A percentile compares a stretch with the other conserved stretches of the same genome.
These are phyloP conservation scores for Cochlearia excelsa DNA, from an alignment of 345 rosid genomes.

Conservation along the genomic window DNA sequence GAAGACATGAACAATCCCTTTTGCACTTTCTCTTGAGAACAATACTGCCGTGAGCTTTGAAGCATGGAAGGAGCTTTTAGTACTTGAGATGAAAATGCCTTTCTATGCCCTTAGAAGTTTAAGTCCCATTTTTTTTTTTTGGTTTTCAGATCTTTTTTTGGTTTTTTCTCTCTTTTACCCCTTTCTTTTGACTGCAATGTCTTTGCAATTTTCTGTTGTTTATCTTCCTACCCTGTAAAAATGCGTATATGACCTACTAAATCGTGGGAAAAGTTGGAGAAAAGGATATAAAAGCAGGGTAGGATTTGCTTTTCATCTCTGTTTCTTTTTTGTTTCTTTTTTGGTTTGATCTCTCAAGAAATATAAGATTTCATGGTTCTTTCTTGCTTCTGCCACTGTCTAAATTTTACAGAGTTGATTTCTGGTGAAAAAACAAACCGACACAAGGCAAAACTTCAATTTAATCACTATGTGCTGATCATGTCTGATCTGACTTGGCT, in stretches of 20 bases:
- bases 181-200: not conserved
- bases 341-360: slow-evolving; percentile 2
- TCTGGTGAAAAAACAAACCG: too few species aligned
- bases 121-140: slow-evolving; percentile 24
- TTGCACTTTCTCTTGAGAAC: slow-evolving; percentile 20
- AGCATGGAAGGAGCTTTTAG: slow-evolving; percentile 26
- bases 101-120: slow-evolving; percentile 29
- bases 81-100: slow-evolving; percentile 9
- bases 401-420: too few species aligned
- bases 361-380: too few species aligned
- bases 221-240: slow-evolving; percentile 36
- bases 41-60: slow-evolving; percentile 33
- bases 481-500: too few species aligned
- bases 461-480: too few species aligned
- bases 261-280: slow-evolving; percentile 28
- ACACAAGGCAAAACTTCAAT: too few species aligned
- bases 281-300: slow-evolving; percentile 35
- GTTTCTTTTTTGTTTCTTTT: slow-evolving; percentile 21
- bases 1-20: slow-evolving; percentile 26
- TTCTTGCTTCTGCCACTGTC: too few species aligned
- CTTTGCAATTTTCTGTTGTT: slow-evolving; percentile 12
- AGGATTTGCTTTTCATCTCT: slow-evolving; percentile 23
- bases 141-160: not conserved
- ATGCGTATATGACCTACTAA: slow-evolving; percentile 30
- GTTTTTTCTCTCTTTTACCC: slow-evolving; percentile 22